Evolutionary conservation across 352 stramenopile genomes (phyloP), one percentile per base, ranked within the genome.

Genomic region (Blastocystis sp.): DNA sequence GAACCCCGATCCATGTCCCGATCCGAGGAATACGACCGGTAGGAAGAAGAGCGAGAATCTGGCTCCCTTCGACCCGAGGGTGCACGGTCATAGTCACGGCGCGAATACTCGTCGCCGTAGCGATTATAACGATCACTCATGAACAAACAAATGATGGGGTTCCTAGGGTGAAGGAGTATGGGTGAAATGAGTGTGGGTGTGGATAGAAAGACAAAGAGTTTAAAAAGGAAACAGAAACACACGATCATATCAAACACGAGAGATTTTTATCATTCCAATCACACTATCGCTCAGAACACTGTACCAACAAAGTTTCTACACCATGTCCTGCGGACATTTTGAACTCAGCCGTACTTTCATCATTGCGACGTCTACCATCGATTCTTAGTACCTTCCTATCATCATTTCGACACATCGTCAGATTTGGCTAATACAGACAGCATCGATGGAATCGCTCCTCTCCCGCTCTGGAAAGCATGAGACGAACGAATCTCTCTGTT

Each of bases 381-480:
- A 64, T 64, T 64, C 24, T 64, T 64, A 64, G 54, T 64, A 64
- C 54, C 54, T 64, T 64, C 54, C 54, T 64, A 64, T 64, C 54
- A 64, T 64, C 54, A 0, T 29, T 64, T 64, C 6, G 54, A 64
- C 8, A 32, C 11, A n/a, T 29, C 54, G 21, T 64, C 54, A 64
- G 54, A 64, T 64, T 64, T 64, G 54, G 54, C 54, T 64, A 64
- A 64, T 29, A 64, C 54, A 64, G 54, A 32, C 54, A 64, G 7
- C 9, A 64, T 64, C 54, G 54, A 29, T 64, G 14, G 14, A 11
- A 64, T 16, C 29, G 54, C 6, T 64, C 29, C 21, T 18, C 29
- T 29, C 54, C 11, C 8, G 8, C 8, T 36, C 21, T 64, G 6
- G 21, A 32, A 32, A 9, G 29, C 54, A 29, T 32, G 54, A 54